Percentiles rank a stretch among this genome's conserved stretches.
These are phyloP conservation scores for Aspergillus pseudonomiae DNA, from an alignment of 2,329 filamentous ascomycete species.

Conservation along the genomic window DNA sequence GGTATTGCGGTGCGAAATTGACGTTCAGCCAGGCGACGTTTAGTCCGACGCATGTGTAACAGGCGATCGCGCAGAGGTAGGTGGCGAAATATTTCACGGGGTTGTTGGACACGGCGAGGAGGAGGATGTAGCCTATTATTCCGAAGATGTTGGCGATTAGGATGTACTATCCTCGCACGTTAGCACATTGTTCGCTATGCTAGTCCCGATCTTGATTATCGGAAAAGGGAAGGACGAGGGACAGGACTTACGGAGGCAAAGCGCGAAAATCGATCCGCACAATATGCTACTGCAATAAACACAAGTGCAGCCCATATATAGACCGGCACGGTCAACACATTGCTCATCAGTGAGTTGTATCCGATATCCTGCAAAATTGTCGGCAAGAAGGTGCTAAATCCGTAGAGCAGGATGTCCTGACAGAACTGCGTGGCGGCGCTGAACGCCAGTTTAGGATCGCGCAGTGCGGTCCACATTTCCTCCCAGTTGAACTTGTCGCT, in stretches of 20 bases:
- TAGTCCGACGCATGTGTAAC: constrained; percentile 53
- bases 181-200: neutral
- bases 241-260: constrained; percentile 30
- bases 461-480: constrained; percentile 52
- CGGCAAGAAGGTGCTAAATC: constrained; percentile 62
- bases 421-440: constrained; percentile 56
- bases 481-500: constrained; percentile 54
- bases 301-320: constrained; percentile 54
- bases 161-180: constrained; percentile 33
- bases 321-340: constrained; percentile 61
- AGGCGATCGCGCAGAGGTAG: constrained; percentile 52
- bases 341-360: constrained; percentile 54
- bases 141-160: constrained; percentile 46
- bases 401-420: constrained; percentile 57
- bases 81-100: constrained; percentile 55
- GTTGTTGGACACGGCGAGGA: constrained; percentile 52
- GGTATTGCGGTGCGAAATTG: constrained; percentile 53
- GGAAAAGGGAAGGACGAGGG: neutral
- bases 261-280: constrained; percentile 49
- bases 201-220: rapidly evolving
- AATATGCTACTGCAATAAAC: constrained; percentile 50
- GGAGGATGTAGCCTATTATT: constrained; percentile 54
- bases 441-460: constrained; percentile 57
- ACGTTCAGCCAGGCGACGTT: constrained; percentile 54
- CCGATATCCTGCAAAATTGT: constrained; percentile 58